Evolutionary conservation across 2,329 filamentous ascomycete species (phyloP).

Genomic region (Lachnellula willkommii): DNA sequence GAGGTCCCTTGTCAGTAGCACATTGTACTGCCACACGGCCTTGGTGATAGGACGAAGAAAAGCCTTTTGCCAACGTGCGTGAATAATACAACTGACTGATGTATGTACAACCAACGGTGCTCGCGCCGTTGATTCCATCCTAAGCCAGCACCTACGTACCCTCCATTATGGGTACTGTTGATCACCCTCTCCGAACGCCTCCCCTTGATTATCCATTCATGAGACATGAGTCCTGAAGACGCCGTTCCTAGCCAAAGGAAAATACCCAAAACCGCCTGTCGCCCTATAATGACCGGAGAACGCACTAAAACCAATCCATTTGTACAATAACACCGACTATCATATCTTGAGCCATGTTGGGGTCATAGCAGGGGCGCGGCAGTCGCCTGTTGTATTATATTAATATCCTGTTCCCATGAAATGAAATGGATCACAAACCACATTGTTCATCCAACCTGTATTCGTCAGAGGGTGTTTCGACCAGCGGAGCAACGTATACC

Average conservation of each 20-base stretch:
- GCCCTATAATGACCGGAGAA: neutral
- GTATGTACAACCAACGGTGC: constrained; percentile 10
- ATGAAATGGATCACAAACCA: constrained; percentile 13
- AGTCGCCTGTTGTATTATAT: constrained; percentile 18
- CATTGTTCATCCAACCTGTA: constrained; percentile 28
- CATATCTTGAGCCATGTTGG: constrained; percentile 21
- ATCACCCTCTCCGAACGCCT: constrained; percentile 11
- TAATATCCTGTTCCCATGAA: neutral
- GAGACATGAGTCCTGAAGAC: constrained; percentile 4
- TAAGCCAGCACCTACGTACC: constrained; percentile 1
- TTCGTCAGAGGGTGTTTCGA: constrained; percentile 11
- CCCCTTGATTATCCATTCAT: constrained; percentile 4
- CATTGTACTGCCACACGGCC: constrained; percentile 24
- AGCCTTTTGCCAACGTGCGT: neutral
- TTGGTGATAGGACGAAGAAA: constrained; percentile 4
- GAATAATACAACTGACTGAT: constrained; percentile 4
- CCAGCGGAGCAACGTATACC: neutral
- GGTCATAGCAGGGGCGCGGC: constrained; percentile 20
- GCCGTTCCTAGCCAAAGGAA: constrained; percentile 6
- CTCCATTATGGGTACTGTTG: neutral
- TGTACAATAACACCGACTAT: neutral
- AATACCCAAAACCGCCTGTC: neutral
- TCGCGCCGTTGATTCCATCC: neutral
- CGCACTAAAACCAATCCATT: neutral
- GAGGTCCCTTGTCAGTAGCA: constrained; percentile 15